These are phyloP conservation scores for Hyphopichia fennica DNA, from an alignment of 1,139 yeast species.

Conservation along the genomic window DNA sequence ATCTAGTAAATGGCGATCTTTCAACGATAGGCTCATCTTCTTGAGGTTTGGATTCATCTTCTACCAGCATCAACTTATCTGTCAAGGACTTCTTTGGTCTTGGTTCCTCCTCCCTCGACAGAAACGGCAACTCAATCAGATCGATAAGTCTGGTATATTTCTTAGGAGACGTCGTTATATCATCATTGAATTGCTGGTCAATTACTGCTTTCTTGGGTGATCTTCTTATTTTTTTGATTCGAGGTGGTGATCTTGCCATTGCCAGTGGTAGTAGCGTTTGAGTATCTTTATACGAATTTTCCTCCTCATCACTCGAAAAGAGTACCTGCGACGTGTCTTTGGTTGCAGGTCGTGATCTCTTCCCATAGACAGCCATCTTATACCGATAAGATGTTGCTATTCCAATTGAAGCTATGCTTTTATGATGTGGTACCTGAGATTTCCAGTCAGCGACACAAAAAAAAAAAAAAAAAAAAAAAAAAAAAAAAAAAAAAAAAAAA, in stretches of 20 bases:
- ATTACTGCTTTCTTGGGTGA: slow-evolving; percentile 4
- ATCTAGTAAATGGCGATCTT: no score
- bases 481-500: not conserved
- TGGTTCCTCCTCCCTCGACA: not conserved
- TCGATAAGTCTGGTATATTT: slow-evolving; percentile 11
- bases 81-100: not conserved
- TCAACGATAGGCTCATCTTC: no score
- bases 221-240: slow-evolving; percentile 3
- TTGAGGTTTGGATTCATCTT: no score
- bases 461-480: not conserved
- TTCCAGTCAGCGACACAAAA: not conserved
- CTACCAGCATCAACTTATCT: not conserved
- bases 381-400: no score
- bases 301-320: slow-evolving; percentile 10
- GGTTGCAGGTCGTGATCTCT: not conserved
- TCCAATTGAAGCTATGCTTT: no score
- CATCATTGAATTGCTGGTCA: slow-evolving; percentile 5
- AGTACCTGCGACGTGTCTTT: not conserved
- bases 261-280: not conserved
- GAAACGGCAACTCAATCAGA: not conserved
- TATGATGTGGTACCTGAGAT: not conserved
- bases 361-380: slow-evolving; percentile 8
- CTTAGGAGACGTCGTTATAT: slow-evolving; percentile 19
- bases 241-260: slow-evolving; percentile 3
- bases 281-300: not conserved